Evolutionary conservation across 768 basidiomycete species (phyloP).

Genomic region (Amanita exitialis): DNA sequence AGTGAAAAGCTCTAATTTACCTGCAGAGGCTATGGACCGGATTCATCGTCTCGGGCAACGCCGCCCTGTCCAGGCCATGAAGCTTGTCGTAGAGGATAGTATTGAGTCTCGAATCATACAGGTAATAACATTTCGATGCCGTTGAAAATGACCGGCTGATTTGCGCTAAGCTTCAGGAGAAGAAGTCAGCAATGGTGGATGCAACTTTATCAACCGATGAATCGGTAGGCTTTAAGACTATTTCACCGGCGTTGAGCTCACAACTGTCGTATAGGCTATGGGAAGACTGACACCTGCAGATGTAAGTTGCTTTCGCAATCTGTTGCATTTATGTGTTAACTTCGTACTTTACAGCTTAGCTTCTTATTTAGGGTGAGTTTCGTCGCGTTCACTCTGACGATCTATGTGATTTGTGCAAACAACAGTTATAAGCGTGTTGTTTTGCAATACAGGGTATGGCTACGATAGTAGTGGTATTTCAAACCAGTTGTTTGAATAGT

Average conservation of each 20-base stretch:
- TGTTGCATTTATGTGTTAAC: slow-evolving; percentile 4
- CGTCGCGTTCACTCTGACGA: neutral
- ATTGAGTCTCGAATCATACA: slow-evolving; percentile 95
- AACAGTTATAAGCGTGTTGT: neutral
- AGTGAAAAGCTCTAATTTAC: neutral
- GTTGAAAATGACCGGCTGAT: neutral
- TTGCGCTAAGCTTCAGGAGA: slow-evolving; percentile 69
- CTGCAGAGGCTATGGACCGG: slow-evolving; percentile 89
- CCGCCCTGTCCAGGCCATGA: slow-evolving; percentile 87
- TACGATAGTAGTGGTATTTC: too few species aligned
- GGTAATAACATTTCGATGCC: slow-evolving; percentile 22
- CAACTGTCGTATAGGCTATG: slow-evolving; percentile 54
- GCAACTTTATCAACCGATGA: slow-evolving; percentile 79
- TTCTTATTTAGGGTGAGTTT: slow-evolving; percentile 47
- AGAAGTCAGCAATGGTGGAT: slow-evolving; percentile 93
- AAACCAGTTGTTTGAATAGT: too few species aligned
- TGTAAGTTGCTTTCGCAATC: slow-evolving; percentile 24
- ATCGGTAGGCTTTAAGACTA: slow-evolving; percentile 35
- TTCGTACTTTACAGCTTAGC: slow-evolving; percentile 27
- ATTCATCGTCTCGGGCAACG: slow-evolving; percentile 95
- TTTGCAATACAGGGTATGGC: neutral
- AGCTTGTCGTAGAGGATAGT: slow-evolving; percentile 90
- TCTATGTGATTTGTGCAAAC: neutral
- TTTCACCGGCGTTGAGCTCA: neutral
- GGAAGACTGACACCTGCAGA: slow-evolving; percentile 86